A percentile compares a stretch with the other conserved stretches of the same genome.
Evolutionary conservation across 345 rosid species (phyloP).

Genomic region (Aethionema arabicum): DNA sequence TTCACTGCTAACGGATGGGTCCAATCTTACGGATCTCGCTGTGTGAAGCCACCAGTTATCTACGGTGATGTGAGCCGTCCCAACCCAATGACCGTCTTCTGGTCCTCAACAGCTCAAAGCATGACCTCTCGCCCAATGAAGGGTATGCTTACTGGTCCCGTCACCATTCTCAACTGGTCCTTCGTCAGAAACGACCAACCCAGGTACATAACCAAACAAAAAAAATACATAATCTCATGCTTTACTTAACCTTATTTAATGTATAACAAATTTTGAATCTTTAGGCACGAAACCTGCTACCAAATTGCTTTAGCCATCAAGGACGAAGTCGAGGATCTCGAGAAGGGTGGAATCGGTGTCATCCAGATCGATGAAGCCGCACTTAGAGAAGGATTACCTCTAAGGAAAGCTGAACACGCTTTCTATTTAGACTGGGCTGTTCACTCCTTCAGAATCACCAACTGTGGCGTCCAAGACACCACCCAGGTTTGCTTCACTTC

Average conservation of each 20-base stretch:
- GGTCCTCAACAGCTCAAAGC: constrained; percentile 94
- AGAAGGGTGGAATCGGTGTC: constrained; percentile 81
- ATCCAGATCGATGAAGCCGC: constrained; percentile 99
- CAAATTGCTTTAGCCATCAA: constrained; percentile 99
- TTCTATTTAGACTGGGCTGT: constrained; percentile 99
- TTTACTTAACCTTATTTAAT: neutral
- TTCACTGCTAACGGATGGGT: constrained; percentile 98
- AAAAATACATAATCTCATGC: neutral
- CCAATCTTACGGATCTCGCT: constrained; percentile 95
- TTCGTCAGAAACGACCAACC: constrained; percentile 98
- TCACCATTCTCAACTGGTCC: constrained; percentile 99
- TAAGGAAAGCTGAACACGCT: constrained; percentile 95
- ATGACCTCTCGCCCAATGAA: constrained; percentile 98
- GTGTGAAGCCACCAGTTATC: constrained; percentile 97
- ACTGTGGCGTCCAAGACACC: constrained; percentile 80
- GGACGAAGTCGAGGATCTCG: constrained; percentile 98
- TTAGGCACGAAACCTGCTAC: constrained; percentile 90
- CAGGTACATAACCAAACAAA: constrained; percentile 48
- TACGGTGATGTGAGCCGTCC: constrained; percentile 99
- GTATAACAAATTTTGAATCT: constrained; percentile 12
- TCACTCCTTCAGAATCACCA: constrained; percentile 99
- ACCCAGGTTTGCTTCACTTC: constrained; percentile 66
- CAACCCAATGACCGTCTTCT: constrained; percentile 95
- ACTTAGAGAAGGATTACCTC: constrained; percentile 92
- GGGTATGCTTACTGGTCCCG: constrained; percentile 99